These are phyloP conservation scores for Linum lewisii DNA, from an alignment of 345 rosid species.

Conservation along the genomic window DNA sequence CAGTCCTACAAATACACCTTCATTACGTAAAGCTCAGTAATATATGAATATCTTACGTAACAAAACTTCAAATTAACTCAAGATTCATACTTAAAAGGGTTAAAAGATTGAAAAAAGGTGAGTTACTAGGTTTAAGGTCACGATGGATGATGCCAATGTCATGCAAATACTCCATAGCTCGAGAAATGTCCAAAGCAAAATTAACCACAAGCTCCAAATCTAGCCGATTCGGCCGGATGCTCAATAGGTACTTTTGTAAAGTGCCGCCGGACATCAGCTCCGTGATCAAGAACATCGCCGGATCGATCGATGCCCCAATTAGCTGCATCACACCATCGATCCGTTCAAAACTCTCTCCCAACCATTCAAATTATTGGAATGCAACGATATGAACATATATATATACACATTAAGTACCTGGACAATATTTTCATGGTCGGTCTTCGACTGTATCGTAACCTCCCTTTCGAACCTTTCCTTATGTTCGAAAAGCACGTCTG, in stretches of 20 bases:
- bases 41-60: too few relatives aligned
- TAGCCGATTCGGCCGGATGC: conserved; percentile 30
- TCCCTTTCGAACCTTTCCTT: conserved; percentile 45
- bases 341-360: too few relatives aligned
- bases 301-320: conserved; percentile 46
- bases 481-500: conserved; percentile 19
- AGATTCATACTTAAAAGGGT: too few relatives aligned
- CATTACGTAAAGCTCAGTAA: too few relatives aligned
- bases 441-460: conserved; percentile 37
- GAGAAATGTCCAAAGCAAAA: conserved; percentile 49
- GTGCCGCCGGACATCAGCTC: conserved; percentile 43
- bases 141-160: conserved; percentile 64
- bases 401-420: too few relatives aligned
- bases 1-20: too few relatives aligned
- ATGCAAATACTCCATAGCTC: conserved; percentile 63
- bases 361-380: too few relatives aligned
- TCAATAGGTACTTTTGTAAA: conserved; percentile 39
- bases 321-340: conserved; percentile 23
- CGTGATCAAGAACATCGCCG: conserved; percentile 44
- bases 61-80: too few relatives aligned
- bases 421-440: conserved; percentile 40
- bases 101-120: neutral
- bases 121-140: conserved; percentile 57
- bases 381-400: too few relatives aligned
- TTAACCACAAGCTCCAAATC: conserved; percentile 28